phyloP scores from a whole-genome alignment of 345 rosid species.

The Rubroshorea leprosula region DNA sequence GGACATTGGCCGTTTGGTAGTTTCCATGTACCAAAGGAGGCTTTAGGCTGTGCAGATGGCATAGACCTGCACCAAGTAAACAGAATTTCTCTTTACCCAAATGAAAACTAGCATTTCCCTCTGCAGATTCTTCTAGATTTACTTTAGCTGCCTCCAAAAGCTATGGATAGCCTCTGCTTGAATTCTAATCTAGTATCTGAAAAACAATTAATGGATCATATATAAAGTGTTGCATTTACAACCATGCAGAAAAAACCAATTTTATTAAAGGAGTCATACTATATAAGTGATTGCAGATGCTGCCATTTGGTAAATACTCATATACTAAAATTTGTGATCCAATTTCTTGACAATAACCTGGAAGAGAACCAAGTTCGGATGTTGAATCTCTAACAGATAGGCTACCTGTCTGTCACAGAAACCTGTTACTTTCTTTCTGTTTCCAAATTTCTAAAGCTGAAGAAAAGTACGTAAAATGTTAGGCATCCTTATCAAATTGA shows the following conservation, averaged over 20 bases:
- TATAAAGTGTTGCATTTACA: neutral
- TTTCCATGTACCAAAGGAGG: constrained; percentile 60
- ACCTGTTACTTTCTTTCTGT: constrained; percentile 14
- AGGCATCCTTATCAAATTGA: too few species aligned
- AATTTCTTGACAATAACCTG: constrained; percentile 52
- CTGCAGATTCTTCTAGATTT: neutral
- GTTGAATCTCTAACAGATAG: constrained; percentile 43
- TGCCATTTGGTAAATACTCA: too few species aligned
- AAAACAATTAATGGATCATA: constrained; percentile 3
- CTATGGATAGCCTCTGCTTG: too few species aligned
- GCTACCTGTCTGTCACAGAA: constrained; percentile 29
- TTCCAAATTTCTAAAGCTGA: too few species aligned
- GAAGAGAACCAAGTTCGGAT: constrained; percentile 49
- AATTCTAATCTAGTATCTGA: constrained; percentile 43
- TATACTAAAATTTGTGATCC: too few species aligned
- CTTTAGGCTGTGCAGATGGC: constrained; percentile 42
- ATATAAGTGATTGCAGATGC: too few species aligned
- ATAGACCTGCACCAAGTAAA: constrained; percentile 42
- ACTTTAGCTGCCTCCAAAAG: constrained; percentile 67
- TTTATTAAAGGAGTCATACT: constrained; percentile 18
- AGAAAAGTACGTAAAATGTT: too few species aligned
- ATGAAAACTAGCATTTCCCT: neutral
- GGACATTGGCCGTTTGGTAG: constrained; percentile 56
- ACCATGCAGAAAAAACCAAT: constrained; percentile 1
- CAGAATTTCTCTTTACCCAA: too few species aligned